Conservation (phyloP, 2,329 filamentous ascomycete genomes). For the Xylariales sp. region DNA sequence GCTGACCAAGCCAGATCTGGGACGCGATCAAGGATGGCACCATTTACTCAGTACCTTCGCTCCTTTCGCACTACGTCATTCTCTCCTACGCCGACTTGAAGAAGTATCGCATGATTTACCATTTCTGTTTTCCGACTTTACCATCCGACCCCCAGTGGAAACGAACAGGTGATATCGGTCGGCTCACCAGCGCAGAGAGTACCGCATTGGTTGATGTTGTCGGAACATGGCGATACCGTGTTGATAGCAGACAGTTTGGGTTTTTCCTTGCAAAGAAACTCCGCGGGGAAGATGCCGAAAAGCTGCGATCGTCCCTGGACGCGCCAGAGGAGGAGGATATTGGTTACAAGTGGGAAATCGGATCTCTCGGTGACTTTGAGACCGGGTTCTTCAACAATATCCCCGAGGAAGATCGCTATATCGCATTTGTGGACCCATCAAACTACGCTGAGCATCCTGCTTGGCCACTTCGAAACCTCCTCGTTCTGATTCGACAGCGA, state of each 20-base stretch:
- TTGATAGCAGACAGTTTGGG: conserved; percentile 80
- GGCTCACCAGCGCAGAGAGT: conserved; percentile 65
- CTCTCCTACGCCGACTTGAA: conserved; percentile 95
- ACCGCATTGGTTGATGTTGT: conserved; percentile 75
- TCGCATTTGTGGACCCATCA: conserved; percentile 89
- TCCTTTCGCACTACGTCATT: conserved; percentile 83
- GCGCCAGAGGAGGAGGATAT: conserved; percentile 49
- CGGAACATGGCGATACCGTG: conserved; percentile 80
- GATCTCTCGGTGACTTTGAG: conserved; percentile 73
- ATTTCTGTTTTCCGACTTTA: conserved; percentile 92
- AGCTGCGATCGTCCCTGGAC: conserved; percentile 40
- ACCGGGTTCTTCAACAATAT: conserved; percentile 78
- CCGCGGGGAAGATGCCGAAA: conserved; percentile 29
- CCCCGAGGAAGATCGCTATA: conserved; percentile 68
- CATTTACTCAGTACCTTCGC: conserved; percentile 90
- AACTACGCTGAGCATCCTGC: conserved; percentile 84
- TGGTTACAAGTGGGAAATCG: conserved; percentile 73
- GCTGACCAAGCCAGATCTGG: conserved; percentile 66
- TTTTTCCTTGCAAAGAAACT: conserved; percentile 92
- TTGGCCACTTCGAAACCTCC: conserved; percentile 87
- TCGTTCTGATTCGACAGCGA: conserved; percentile 78
- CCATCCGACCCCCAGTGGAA: conserved; percentile 86
- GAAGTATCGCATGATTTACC: conserved; percentile 97
- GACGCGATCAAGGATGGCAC: conserved; percentile 95
- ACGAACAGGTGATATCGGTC: conserved; percentile 47